phyloP scores from a whole-genome alignment of 768 basidiomycete genomes.

The Pholiota molesta region DNA sequence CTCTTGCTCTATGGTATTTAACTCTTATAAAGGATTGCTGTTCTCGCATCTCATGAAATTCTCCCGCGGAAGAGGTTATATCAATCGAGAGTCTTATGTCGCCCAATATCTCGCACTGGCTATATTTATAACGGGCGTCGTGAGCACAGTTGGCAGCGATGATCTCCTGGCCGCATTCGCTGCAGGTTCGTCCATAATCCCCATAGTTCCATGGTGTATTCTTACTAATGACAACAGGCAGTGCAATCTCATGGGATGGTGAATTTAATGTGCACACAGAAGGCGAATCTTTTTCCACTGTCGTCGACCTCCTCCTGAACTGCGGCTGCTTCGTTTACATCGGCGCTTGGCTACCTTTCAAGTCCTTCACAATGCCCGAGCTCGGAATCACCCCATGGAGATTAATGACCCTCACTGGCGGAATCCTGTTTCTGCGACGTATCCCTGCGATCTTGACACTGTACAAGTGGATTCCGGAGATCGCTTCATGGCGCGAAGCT shows the following conservation, averaged over 20 bases:
- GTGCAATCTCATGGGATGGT: constrained; percentile 91
- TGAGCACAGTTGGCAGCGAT: constrained; percentile 80
- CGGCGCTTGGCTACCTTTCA: constrained; percentile 86
- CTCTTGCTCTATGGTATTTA: neutral
- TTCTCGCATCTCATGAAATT: constrained; percentile 76
- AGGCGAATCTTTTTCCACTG: constrained; percentile 85
- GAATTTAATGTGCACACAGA: constrained; percentile 81
- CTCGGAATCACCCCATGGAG: constrained; percentile 73
- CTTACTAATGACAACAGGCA: constrained; percentile 48
- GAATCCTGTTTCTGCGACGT: constrained; percentile 74
- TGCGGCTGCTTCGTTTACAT: constrained; percentile 82
- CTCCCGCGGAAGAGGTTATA: constrained; percentile 30
- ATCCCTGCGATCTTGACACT: constrained; percentile 79
- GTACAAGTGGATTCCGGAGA: constrained; percentile 88
- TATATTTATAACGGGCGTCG: constrained; percentile 77
- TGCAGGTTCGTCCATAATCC: constrained; percentile 48
- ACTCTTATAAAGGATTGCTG: constrained; percentile 46
- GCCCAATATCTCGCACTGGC: constrained; percentile 81
- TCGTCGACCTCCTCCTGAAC: constrained; percentile 87
- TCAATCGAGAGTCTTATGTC: constrained; percentile 72
- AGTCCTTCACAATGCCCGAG: constrained; percentile 53
- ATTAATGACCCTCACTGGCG: constrained; percentile 65
- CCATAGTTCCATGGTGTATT: neutral
- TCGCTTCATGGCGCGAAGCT: constrained; percentile 82
- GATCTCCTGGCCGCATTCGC: constrained; percentile 91